These are phyloP conservation scores for Apiospora hydei DNA, from an alignment of 2,329 filamentous ascomycete genomes.

Conservation along the genomic window DNA sequence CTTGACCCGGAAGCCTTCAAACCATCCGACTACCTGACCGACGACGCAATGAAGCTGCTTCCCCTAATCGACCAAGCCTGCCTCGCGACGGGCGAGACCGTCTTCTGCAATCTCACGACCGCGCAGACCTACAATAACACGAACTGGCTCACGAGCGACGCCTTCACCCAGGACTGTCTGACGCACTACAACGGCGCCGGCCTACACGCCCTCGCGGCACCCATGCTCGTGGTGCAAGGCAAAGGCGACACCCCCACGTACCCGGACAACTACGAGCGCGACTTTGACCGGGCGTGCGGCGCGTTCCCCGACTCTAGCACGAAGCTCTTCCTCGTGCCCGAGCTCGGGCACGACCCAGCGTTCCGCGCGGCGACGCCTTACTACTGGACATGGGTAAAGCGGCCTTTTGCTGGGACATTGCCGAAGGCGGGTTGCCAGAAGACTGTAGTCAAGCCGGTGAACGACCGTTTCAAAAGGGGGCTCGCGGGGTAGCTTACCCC, in stretches of 20 bases:
- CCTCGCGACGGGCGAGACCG: neutral
- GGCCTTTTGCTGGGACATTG: constrained; percentile 5
- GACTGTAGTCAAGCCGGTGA: no score
- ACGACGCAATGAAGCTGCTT: neutral
- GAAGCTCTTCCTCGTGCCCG: constrained; percentile 8
- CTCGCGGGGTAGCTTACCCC: no score
- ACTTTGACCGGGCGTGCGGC: constrained; percentile 23
- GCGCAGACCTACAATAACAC: neutral
- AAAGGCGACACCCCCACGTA: neutral
- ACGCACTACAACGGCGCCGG: neutral
- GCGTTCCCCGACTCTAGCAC: constrained; percentile 1
- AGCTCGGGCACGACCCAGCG: constrained; percentile 14
- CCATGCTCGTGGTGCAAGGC: constrained; percentile 24
- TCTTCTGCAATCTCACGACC: neutral
- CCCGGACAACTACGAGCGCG: neutral
- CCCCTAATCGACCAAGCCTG: neutral
- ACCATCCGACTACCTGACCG: neutral
- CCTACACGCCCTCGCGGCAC: neutral
- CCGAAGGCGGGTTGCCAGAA: neutral
- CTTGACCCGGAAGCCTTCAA: constrained; percentile 14
- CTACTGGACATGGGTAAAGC: constrained; percentile 23
- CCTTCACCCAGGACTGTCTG: neutral
- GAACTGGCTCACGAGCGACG: neutral
- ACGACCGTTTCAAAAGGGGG: no score
- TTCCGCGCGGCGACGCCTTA: constrained; percentile 19